Conservation (phyloP, 1,284 basidiomycete genomes). For the Crucibulum parvulum region DNA sequence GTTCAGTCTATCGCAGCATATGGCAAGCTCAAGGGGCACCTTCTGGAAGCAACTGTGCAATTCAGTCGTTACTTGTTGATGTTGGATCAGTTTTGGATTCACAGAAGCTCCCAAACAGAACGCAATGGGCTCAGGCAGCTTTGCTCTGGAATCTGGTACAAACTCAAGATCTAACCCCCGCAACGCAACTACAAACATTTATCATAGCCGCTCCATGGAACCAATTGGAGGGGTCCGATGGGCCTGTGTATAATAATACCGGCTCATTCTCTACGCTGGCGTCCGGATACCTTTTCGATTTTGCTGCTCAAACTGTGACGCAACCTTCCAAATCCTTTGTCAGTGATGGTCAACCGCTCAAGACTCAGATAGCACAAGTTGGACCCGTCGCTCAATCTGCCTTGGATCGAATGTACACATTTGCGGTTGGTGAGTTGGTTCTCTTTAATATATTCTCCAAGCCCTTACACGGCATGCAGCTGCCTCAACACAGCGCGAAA, state of each 20-base stretch:
- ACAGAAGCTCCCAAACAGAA: conserved; percentile 51
- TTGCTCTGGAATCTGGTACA: conserved; percentile 65
- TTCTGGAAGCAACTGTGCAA: conserved; percentile 49
- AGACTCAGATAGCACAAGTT: conserved; percentile 53
- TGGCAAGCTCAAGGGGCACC: conserved; percentile 55
- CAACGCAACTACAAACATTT: conserved; percentile 50
- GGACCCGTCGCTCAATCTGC: conserved; percentile 41
- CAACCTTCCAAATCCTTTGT: conserved; percentile 52
- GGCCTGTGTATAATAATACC: conserved; percentile 36
- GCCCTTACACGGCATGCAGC: conserved; percentile 42
- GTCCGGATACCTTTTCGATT: conserved; percentile 64
- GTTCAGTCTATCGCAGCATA: conserved; percentile 52
- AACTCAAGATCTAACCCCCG: conserved; percentile 50
- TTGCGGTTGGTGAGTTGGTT: conserved; percentile 55
- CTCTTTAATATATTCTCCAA: neutral
- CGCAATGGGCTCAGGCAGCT: conserved; percentile 62
- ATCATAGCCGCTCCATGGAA: conserved; percentile 56
- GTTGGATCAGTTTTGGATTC: conserved; percentile 53
- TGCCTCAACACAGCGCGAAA: conserved; percentile 57
- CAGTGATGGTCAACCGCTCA: conserved; percentile 51
- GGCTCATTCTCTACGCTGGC: conserved; percentile 46
- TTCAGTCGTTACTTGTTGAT: conserved; percentile 62
- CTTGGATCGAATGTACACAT: conserved; percentile 65
- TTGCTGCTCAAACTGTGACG: conserved; percentile 58
- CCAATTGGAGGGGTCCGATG: conserved; percentile 44